phyloP scores from a whole-genome alignment of 129 eudicot genomes.

The carrot (Daucus carota) region DNA sequence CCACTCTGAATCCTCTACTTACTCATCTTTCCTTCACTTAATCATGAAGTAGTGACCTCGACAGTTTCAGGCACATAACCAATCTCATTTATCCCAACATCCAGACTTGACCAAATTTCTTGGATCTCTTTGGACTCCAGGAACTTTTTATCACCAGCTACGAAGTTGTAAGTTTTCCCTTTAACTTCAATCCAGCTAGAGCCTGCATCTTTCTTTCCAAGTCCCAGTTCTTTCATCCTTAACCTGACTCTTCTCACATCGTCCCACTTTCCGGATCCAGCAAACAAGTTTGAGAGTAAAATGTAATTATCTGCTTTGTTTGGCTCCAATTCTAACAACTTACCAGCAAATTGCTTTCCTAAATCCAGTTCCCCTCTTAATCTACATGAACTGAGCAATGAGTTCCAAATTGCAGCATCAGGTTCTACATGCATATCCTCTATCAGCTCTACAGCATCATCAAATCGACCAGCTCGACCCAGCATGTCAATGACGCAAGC shows the following conservation, averaged over 20 bases:
- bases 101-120: conserved; percentile 34
- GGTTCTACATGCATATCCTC: conserved; percentile 41
- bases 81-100: conserved; percentile 18
- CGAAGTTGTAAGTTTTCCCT: conserved; percentile 42
- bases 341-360: conserved; percentile 32
- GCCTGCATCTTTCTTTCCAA: conserved; percentile 33
- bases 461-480: conserved; percentile 45
- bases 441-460: conserved; percentile 41
- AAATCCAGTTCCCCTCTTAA: conserved; percentile 36
- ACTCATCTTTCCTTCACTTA: conserved; percentile 33
- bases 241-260: conserved; percentile 41
- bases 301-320: conserved; percentile 47
- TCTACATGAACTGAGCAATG: conserved; percentile 56
- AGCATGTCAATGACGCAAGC: conserved; percentile 61
- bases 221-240: conserved; percentile 38
- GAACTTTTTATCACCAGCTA: conserved; percentile 33
- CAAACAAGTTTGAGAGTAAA: conserved; percentile 43
- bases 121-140: conserved; percentile 19
- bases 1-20: conserved; percentile 32
- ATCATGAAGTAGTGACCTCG: conserved; percentile 35
- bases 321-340: conserved; percentile 42
- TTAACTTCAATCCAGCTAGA: conserved; percentile 58
- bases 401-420: conserved; percentile 50
- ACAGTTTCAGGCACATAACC: conserved; percentile 42
- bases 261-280: conserved; percentile 47